Evolutionary conservation across 129 eudicot species (phyloP).

Genomic region (Centrapalus pauciflorus): DNA sequence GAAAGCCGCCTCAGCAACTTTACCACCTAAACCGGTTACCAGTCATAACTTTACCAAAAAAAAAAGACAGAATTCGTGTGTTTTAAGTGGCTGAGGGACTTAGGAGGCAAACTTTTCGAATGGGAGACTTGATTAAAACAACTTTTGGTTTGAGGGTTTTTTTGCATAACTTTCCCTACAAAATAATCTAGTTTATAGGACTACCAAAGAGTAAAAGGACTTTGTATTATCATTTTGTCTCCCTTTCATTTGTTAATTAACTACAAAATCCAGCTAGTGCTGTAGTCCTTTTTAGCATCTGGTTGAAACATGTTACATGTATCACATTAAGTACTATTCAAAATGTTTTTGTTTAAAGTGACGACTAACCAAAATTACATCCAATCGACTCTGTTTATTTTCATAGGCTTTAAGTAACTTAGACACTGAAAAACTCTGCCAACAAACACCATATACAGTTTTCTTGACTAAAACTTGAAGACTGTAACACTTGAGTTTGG

Average conservation of each 20-base stretch:
- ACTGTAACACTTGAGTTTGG: too few relatives aligned
- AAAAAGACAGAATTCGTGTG: too few relatives aligned
- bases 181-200: neutral
- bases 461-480: neutral
- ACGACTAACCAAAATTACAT: too few relatives aligned
- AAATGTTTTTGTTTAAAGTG: neutral
- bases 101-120: too few relatives aligned
- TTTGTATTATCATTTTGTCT: neutral
- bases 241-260: neutral
- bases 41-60: too few relatives aligned
- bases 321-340: neutral
- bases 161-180: too few relatives aligned
- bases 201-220: conserved; percentile 10
- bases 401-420: neutral
- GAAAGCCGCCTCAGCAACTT: too few relatives aligned
- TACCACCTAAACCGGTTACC: too few relatives aligned
- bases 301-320: conserved; percentile 6
- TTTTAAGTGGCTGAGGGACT: too few relatives aligned
- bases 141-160: too few relatives aligned
- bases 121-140: too few relatives aligned
- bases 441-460: neutral
- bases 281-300: neutral
- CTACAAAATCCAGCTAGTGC: conserved; percentile 3
- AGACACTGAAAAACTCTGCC: neutral
- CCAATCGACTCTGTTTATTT: neutral